Conservation (phyloP, 768 basidiomycete species). For the Macrolepiota albuminosa region DNA sequence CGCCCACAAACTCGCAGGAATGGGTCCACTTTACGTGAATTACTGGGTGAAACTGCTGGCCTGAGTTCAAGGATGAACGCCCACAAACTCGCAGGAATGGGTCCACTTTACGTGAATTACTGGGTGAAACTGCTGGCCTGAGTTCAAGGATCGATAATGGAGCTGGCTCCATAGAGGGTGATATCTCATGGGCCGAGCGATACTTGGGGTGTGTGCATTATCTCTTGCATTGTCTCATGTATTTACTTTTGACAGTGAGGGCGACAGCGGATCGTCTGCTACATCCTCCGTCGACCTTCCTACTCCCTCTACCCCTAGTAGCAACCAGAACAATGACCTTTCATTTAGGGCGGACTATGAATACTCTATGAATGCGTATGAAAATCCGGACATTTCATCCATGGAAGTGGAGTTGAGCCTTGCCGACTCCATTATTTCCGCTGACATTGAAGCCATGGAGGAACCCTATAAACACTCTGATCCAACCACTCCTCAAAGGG, state of each 20-base stretch:
- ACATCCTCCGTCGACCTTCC: conserved; percentile 44
- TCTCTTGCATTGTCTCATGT: neutral
- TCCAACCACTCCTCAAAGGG: conserved; percentile 56
- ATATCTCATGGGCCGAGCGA: conserved; percentile 83
- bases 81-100: conserved; percentile 57
- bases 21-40: conserved; percentile 70
- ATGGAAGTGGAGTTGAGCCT: conserved; percentile 71
- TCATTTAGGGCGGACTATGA: conserved; percentile 45
- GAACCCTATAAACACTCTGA: conserved; percentile 31
- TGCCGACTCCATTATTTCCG: conserved; percentile 32
- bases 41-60: conserved; percentile 53
- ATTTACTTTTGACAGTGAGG: conserved; percentile 33
- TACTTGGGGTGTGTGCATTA: conserved; percentile 49
- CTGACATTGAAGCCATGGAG: conserved; percentile 17
- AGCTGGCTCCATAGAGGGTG: conserved; percentile 50
- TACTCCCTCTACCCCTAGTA: conserved; percentile 46
- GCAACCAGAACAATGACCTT: conserved; percentile 29
- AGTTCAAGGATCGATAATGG: conserved; percentile 20
- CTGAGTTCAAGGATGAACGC: conserved; percentile 31
- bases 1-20: conserved; percentile 53
- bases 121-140: conserved; percentile 47
- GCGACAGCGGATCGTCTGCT: conserved; percentile 35
- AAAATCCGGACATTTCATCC: conserved; percentile 59
- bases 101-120: conserved; percentile 69
- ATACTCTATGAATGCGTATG: conserved; percentile 33